These are phyloP conservation scores for Lepidium africanum DNA, from an alignment of 345 rosid species.

Conservation along the genomic window DNA sequence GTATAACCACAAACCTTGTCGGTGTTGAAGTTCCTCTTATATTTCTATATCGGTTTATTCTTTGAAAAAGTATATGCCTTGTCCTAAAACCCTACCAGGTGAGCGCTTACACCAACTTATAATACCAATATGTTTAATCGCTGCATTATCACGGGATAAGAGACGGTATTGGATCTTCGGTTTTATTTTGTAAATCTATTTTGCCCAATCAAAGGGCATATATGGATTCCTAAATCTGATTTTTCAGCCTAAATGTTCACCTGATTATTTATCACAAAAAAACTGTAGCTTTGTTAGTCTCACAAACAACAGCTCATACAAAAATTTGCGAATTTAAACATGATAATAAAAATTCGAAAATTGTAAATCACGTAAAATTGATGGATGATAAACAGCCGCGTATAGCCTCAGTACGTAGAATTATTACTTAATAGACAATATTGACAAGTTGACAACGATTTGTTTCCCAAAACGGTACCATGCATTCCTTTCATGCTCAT, in stretches of 20 bases:
- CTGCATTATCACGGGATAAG: no score
- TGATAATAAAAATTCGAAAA: neutral
- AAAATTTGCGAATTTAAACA: neutral
- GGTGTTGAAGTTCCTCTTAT: neutral
- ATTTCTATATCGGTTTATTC: neutral
- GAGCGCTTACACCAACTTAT: neutral
- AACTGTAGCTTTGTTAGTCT: neutral
- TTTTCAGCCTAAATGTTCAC: neutral
- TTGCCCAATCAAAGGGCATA: neutral
- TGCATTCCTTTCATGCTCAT: neutral
- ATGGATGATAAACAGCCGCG: neutral
- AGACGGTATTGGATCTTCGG: neutral
- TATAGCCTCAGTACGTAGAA: neutral
- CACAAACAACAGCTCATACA: neutral
- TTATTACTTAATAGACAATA: neutral
- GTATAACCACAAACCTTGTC: neutral
- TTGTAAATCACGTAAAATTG: neutral
- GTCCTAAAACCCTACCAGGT: neutral
- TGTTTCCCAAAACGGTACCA: neutral
- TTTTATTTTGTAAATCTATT: neutral
- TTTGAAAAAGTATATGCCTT: neutral
- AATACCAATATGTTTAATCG: no score
- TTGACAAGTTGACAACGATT: neutral
- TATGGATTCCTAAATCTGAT: neutral
- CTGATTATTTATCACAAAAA: neutral